These are phyloP conservation scores for Amphichorda felina DNA, from an alignment of 2,329 filamentous ascomycete genomes.

Conservation along the genomic window DNA sequence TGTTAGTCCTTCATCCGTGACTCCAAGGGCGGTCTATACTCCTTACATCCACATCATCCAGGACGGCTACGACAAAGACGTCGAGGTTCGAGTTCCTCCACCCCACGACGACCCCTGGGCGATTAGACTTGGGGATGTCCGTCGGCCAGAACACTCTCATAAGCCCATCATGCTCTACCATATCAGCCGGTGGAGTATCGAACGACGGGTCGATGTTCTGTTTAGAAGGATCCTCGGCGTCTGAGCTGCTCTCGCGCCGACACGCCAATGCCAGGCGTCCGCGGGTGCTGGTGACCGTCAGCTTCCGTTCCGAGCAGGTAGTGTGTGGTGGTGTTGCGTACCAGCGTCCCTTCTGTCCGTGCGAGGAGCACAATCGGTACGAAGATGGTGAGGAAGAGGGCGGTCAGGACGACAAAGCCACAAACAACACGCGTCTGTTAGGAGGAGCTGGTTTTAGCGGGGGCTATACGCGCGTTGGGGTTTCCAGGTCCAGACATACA, in stretches of 20 bases:
- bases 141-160: slow-evolving; percentile 99
- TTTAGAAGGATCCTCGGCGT: slow-evolving; percentile 85
- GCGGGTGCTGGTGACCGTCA: slow-evolving; percentile 60
- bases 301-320: background rate
- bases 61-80: slow-evolving; percentile 76
- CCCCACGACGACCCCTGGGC: slow-evolving; percentile 79
- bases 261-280: slow-evolving; percentile 65
- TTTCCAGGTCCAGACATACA: too few relatives aligned
- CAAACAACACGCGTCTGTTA: slow-evolving; percentile 69
- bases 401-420: slow-evolving; percentile 69
- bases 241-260: slow-evolving; percentile 93
- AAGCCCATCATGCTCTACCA: slow-evolving; percentile 71
- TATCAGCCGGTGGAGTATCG: slow-evolving; percentile 32
- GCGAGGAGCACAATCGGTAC: slow-evolving; percentile 79
- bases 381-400: slow-evolving; percentile 75
- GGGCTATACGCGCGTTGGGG: too few relatives aligned
- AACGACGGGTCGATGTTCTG: background rate
- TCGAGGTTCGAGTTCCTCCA: slow-evolving; percentile 92
- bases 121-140: slow-evolving; percentile 60
- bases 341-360: slow-evolving; percentile 65
- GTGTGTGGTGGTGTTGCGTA: slow-evolving; percentile 32
- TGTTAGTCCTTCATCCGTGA: slow-evolving; percentile 11
- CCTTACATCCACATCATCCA: slow-evolving; percentile 82
- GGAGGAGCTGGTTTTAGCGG: background rate
- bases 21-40: background rate